These are phyloP conservation scores for Yarrowia osloensis DNA, from an alignment of 805 yeast genomes.

Conservation along the genomic window DNA sequence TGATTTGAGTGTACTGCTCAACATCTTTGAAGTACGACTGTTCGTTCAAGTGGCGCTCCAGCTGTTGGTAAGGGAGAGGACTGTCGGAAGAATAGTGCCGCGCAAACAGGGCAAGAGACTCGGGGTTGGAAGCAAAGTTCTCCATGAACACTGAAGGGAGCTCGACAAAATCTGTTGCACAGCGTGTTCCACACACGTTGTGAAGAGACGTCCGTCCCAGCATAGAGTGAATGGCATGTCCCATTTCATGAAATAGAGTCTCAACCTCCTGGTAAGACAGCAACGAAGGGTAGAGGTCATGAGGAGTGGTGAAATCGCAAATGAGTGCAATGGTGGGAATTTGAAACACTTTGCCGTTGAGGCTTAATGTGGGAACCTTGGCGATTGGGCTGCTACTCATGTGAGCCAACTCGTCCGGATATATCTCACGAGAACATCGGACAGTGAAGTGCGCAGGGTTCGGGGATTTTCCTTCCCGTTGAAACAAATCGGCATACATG, in stretches of 20 bases:
- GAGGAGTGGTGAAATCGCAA: constrained; percentile 67
- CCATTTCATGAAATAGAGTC: constrained; percentile 97
- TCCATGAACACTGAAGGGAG: constrained; percentile 97
- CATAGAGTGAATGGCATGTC: constrained; percentile 98
- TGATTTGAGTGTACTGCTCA: constrained; percentile 82
- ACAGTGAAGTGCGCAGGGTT: constrained; percentile 96
- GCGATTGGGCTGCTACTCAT: constrained; percentile 1
- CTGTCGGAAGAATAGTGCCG: constrained; percentile 68
- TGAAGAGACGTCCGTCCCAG: constrained; percentile 87
- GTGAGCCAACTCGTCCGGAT: constrained; percentile 35
- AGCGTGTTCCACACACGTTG: constrained; percentile 91
- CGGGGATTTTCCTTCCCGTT: constrained; percentile 70
- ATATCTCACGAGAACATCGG: constrained; percentile 82
- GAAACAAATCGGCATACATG: constrained; percentile 85
- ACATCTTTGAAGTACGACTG: constrained; percentile 59
- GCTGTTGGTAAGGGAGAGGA: constrained; percentile 53
- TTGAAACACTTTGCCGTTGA: constrained; percentile 60
- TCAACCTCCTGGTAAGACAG: constrained; percentile 79
- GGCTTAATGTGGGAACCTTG: constrained; percentile 22
- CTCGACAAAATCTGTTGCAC: constrained; percentile 95
- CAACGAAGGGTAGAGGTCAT: constrained; percentile 50
- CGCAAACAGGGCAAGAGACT: constrained; percentile 74
- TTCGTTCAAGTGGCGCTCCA: constrained; percentile 55
- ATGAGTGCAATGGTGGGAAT: constrained; percentile 87
- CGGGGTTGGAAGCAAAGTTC: constrained; percentile 77